Evolutionary conservation across 2,329 filamentous ascomycete species (phyloP), one percentile per base, ranked within the genome.

Genomic region (Pseudogymnoascus sp.): DNA sequence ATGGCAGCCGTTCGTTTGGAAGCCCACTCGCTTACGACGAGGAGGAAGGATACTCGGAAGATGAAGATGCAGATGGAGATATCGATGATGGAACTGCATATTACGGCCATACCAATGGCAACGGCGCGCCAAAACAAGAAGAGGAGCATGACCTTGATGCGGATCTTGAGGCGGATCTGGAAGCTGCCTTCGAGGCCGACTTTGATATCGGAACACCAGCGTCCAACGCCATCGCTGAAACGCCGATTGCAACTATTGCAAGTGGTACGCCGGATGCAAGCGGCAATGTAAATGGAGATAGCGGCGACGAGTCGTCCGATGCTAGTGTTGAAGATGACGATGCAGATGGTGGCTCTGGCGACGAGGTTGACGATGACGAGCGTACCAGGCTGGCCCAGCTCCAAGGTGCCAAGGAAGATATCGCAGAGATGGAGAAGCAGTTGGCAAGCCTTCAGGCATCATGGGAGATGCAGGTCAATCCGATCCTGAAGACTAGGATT

Each of bases 371-470:
- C 62, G 80, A 82, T 36, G 81, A 82, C 60, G 79, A 78, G 2
- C 74, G 75, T 2, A 80, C 78, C 15, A 74, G 74, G 40, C 74
- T 79, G 29, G 76, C 78, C 27, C 75, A 80, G 65, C 71, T 76
- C 25, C 75, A 78, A 45, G 76, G 79, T 64, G 72, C 79, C 29
- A 74, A 75, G 58, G 79, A 81, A 62, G 80, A 85, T 70, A 81
- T 85, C 60, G 76, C 75, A 4, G 82, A 84, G 68, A 67, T 85
- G 65, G 77, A 83, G 69, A 74, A 75, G 55, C 76, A 80, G 63
- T 76, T 84, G 40, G 74, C 74, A 40, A 71, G 73, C 27, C 75
- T 76, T 18, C 72, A 76, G 29, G 71, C 70, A 52, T 73, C 76
- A 60, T 73, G 76, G 65, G 75, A 78, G 52, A 74, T 74, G 29